phyloP scores from a whole-genome alignment of 2,329 filamentous ascomycete genomes.

The Periconia digitata region DNA sequence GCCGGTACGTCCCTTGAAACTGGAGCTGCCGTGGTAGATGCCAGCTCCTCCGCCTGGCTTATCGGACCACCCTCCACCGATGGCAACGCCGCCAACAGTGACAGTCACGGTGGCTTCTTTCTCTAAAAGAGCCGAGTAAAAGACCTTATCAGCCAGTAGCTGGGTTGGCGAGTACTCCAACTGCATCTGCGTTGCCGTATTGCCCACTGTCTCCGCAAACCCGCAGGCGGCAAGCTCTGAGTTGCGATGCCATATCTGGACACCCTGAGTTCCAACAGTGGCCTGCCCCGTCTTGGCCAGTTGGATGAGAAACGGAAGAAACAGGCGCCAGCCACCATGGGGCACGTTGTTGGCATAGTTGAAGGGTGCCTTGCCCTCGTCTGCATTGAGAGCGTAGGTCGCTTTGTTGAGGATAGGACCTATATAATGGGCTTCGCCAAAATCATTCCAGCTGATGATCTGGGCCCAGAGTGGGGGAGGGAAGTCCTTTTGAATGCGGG shows the following conservation, averaged over 20 bases:
- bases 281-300: conserved; percentile 51
- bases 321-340: conserved; percentile 54
- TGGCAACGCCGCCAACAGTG: background rate
- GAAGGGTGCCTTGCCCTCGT: conserved; percentile 51
- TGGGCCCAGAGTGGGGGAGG: too few species aligned
- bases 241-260: conserved; percentile 51
- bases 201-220: conserved; percentile 43
- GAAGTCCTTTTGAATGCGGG: conserved; percentile 47
- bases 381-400: conserved; percentile 46
- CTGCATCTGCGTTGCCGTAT: conserved; percentile 20
- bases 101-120: background rate
- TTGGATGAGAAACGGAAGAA: conserved; percentile 54
- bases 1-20: too few species aligned
- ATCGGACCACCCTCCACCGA: too few species aligned
- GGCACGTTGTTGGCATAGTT: conserved; percentile 52
- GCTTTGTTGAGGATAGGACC: conserved; percentile 51
- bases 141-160: conserved; percentile 49
- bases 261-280: conserved; percentile 31
- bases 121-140: conserved; percentile 43
- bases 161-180: conserved; percentile 20
- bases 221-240: conserved; percentile 39
- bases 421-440: conserved; percentile 60
- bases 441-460: conserved; percentile 63
- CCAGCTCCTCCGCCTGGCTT: too few species aligned
- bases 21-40: too few species aligned